Conservation (phyloP, 805 yeast genomes). For the Ogataea kodamae region DNA sequence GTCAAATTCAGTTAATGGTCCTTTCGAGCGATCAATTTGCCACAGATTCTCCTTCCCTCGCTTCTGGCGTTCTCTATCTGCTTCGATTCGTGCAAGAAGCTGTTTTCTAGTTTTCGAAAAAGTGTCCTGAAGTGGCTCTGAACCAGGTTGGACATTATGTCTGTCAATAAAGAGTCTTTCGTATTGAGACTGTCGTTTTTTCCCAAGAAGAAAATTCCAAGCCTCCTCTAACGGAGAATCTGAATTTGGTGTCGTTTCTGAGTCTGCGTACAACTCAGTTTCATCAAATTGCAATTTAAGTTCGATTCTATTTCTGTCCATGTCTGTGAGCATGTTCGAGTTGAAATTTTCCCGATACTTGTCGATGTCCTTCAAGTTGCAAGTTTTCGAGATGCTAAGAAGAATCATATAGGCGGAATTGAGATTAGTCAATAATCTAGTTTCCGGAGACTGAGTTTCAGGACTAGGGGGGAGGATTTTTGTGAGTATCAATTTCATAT, state of each 20-base stretch:
- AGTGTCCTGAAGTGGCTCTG: slow-evolving; percentile 13
- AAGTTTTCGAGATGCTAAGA: slow-evolving; percentile 23
- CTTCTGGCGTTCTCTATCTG: slow-evolving; percentile 88
- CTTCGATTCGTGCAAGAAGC: slow-evolving; percentile 78
- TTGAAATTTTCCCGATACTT: slow-evolving; percentile 30
- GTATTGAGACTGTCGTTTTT: slow-evolving; percentile 49
- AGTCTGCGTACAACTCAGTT: slow-evolving; percentile 9
- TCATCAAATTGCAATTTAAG: slow-evolving; percentile 34
- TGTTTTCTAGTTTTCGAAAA: slow-evolving; percentile 37
- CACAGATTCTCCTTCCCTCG: slow-evolving; percentile 77
- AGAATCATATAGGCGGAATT: slow-evolving; percentile 27
- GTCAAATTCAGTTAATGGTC: slow-evolving; percentile 33
- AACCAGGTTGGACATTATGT: slow-evolving; percentile 25
- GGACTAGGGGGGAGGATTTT: slow-evolving; percentile 36
- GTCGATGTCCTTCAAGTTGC: slow-evolving; percentile 19
- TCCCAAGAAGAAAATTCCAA: slow-evolving; percentile 46
- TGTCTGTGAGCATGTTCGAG: slow-evolving; percentile 33
- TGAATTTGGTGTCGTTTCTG: not conserved
- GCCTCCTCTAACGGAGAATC: slow-evolving; percentile 23
- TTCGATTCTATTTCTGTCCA: slow-evolving; percentile 34
- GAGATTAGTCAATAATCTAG: slow-evolving; percentile 29
- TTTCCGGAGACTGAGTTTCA: slow-evolving; percentile 11
- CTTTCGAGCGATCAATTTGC: slow-evolving; percentile 49
- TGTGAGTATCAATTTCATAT: slow-evolving; percentile 33
- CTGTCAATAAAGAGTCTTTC: slow-evolving; percentile 42